Evolutionary conservation across 441 rosid genomes (phyloP).

Genomic region (Pelargonium australe): DNA sequence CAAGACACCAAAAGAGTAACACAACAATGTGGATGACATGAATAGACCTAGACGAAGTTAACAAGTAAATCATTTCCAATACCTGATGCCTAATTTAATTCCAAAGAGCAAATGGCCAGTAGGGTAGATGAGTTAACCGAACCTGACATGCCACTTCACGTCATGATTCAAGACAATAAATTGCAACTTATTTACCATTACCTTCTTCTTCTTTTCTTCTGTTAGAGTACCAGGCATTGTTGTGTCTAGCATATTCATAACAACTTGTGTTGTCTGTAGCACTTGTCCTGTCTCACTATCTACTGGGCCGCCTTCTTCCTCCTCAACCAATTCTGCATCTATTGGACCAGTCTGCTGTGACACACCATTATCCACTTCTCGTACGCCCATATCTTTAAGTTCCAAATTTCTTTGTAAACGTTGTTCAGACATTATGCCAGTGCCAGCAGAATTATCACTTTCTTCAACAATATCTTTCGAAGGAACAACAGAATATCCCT

Average conservation of each 20-base stretch:
- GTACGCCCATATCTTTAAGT: constrained; percentile 24
- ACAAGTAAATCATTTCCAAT: not conserved
- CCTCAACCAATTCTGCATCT: constrained; percentile 40
- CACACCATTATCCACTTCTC: constrained; percentile 24
- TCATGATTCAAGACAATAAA: not conserved
- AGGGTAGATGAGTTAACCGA: too few species aligned
- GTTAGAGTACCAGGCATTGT: constrained; percentile 70
- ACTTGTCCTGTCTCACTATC: constrained; percentile 59
- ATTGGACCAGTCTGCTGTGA: constrained; percentile 31
- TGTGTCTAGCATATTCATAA: constrained; percentile 78
- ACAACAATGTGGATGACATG: not conserved
- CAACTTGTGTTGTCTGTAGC: constrained; percentile 67
- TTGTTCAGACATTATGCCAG: constrained; percentile 29
- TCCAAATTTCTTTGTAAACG: constrained; percentile 29
- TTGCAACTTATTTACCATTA: constrained; percentile 20
- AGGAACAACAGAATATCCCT: constrained; percentile 39
- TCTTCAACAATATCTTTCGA: constrained; percentile 29
- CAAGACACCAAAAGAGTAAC: not conserved
- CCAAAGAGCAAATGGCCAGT: not conserved
- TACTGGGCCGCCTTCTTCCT: constrained; percentile 31
- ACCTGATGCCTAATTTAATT: not conserved
- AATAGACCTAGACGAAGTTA: not conserved
- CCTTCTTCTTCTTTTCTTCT: constrained; percentile 75
- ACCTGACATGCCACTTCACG: too few species aligned
- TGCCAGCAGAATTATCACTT: constrained; percentile 24